phyloP scores from a whole-genome alignment of 768 basidiomycete species.

The Symmetrospora coprosmae region DNA sequence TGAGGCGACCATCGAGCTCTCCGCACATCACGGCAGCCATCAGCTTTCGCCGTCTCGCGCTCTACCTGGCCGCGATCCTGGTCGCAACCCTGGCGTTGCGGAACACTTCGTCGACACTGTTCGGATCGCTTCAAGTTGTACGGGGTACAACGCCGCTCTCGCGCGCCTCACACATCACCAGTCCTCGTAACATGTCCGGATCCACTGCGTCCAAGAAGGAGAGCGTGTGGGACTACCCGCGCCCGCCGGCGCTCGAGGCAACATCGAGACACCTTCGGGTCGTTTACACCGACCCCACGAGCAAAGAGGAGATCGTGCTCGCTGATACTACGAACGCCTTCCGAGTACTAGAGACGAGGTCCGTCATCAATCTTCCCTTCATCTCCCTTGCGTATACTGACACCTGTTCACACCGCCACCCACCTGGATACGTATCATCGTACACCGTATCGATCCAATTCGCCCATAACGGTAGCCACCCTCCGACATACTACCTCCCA shows the following conservation, averaged over 20 bases:
- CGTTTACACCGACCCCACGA: conserved; percentile 1
- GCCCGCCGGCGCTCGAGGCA: not conserved
- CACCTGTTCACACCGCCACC: not conserved
- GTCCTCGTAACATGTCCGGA: too few species aligned
- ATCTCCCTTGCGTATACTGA: not conserved
- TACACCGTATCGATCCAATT: not conserved
- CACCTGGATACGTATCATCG: not conserved
- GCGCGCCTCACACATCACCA: too few species aligned
- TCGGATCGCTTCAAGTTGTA: too few species aligned
- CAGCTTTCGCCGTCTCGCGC: too few species aligned
- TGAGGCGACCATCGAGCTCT: too few species aligned
- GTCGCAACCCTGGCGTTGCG: too few species aligned
- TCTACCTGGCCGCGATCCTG: too few species aligned
- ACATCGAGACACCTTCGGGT: conserved; percentile 4
- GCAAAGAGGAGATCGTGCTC: not conserved
- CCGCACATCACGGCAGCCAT: too few species aligned
- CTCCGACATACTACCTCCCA: conserved; percentile 21
- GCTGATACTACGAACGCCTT: not conserved
- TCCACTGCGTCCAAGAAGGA: not conserved
- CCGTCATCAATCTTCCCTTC: too few species aligned
- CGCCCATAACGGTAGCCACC: not conserved
- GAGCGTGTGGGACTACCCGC: conserved; percentile 16
- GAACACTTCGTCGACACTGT: too few species aligned
- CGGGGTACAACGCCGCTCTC: too few species aligned
- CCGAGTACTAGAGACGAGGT: conserved; percentile 15